phyloP scores from a whole-genome alignment of 2,329 filamentous ascomycete genomes.

The Colletotrichum tofieldiae region DNA sequence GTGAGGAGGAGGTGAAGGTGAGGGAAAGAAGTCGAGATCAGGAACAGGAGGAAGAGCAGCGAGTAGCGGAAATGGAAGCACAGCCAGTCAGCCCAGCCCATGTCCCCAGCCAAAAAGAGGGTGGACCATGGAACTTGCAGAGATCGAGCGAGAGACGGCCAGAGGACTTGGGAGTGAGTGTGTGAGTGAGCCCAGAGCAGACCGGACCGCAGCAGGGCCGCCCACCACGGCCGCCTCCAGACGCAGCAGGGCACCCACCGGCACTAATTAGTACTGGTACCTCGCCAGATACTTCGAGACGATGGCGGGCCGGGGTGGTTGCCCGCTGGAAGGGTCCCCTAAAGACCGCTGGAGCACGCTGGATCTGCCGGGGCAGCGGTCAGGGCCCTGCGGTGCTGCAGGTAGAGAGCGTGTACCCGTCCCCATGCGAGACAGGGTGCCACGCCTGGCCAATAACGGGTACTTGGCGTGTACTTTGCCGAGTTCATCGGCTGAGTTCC shows the following conservation, averaged over 20 bases:
- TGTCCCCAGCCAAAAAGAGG: conserved; percentile 29
- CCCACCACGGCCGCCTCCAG: conserved; percentile 17
- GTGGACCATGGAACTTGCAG: conserved; percentile 29
- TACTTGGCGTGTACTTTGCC: conserved; percentile 42
- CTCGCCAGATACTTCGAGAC: background rate
- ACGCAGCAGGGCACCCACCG: conserved; percentile 26
- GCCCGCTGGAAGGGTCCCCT: conserved; percentile 10
- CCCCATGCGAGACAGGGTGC: conserved; percentile 40
- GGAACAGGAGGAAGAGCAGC: conserved; percentile 26
- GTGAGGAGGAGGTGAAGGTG: conserved; percentile 34
- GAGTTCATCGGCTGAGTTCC: conserved; percentile 41
- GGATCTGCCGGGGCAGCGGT: background rate
- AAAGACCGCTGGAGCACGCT: conserved; percentile 18
- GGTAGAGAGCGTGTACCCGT: conserved; percentile 19
- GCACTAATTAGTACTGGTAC: conserved; percentile 36
- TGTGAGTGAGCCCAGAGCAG: conserved; percentile 28
- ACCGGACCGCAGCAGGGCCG: conserved; percentile 40
- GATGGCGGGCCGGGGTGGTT: background rate
- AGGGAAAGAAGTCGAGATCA: conserved; percentile 34
- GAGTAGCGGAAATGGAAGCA: conserved; percentile 29
- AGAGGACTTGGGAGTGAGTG: conserved; percentile 16
- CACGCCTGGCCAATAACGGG: conserved; percentile 33
- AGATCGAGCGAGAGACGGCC: conserved; percentile 9
- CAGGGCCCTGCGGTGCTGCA: background rate
- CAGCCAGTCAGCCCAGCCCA: conserved; percentile 41